These are phyloP conservation scores for Vitellaria paradoxa DNA, from an alignment of 179 eudicot genomes.

Conservation along the genomic window DNA sequence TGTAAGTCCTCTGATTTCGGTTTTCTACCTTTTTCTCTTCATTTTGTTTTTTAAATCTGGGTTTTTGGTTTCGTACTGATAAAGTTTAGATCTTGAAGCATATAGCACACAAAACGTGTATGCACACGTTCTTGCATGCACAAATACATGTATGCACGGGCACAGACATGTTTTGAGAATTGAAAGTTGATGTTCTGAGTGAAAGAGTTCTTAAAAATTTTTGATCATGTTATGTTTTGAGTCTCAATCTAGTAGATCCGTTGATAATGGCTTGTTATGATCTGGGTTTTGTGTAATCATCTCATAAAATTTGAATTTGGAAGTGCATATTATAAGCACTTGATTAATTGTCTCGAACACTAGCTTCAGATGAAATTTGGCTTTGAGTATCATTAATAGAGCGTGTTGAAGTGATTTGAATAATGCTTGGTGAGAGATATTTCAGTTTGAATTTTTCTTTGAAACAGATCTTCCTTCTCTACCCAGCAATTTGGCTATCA, in stretches of 20 bases:
- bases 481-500: neutral
- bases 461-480: neutral
- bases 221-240: no score
- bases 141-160: no score
- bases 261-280: neutral
- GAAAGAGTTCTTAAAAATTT: neutral
- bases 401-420: neutral
- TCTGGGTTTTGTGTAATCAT: neutral
- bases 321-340: no score
- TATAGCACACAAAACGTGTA: neutral
- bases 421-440: neutral
- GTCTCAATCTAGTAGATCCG: neutral
- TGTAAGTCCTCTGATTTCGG: slow-evolving; percentile 17
- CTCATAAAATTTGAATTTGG: no score
- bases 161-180: neutral
- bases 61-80: neutral
- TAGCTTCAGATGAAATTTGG: no score
- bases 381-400: neutral
- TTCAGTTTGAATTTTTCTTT: neutral
- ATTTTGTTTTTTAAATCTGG: neutral
- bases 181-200: neutral
- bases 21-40: neutral
- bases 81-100: neutral
- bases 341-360: no score
- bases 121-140: neutral